Percentiles rank a stretch among this genome's conserved stretches.
phyloP scores from a whole-genome alignment of 495 filamentous ascomycete genomes.

The Aspergillus saccharolyticus region DNA sequence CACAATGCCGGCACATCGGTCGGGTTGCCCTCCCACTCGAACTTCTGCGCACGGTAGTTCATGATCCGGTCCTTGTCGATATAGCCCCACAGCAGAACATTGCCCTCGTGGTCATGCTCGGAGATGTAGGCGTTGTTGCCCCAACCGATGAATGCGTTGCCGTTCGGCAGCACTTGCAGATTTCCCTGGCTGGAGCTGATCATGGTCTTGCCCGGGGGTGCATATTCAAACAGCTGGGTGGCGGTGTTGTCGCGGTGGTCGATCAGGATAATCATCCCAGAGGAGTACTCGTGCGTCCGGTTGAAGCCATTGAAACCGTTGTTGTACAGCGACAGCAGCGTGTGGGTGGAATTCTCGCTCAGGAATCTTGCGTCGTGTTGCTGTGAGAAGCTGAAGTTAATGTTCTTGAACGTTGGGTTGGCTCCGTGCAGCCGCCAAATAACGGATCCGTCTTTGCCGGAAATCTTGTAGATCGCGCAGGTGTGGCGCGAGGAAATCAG shows the following conservation, averaged over 20 bases:
- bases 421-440: conserved; percentile 55
- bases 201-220: conserved; percentile 37
- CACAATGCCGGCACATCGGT: conserved; percentile 42
- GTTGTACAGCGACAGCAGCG: conserved; percentile 51
- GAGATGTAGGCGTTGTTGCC: conserved; percentile 54
- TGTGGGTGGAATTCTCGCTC: conserved; percentile 45
- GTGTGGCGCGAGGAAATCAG: conserved; percentile 56
- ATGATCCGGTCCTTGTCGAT: conserved; percentile 33
- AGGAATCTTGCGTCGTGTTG: conserved; percentile 60
- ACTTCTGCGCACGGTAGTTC: conserved; percentile 45
- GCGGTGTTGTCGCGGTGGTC: conserved; percentile 50
- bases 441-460: conserved; percentile 51
- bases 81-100: conserved; percentile 44
- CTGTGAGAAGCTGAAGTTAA: conserved; percentile 54
- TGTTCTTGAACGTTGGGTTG: conserved; percentile 41
- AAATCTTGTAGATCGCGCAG: conserved; percentile 55
- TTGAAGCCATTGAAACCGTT: conserved; percentile 51
- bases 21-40: conserved; percentile 41
- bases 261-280: conserved; percentile 54
- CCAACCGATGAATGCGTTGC: conserved; percentile 57
- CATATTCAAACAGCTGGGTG: conserved; percentile 38
- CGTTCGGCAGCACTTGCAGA: conserved; percentile 51
- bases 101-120: conserved; percentile 53
- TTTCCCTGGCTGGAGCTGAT: conserved; percentile 58
- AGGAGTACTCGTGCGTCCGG: conserved; percentile 43